Base-by-base conservation (phyloP, 2,329 filamentous ascomycete genomes). In the Pseudocercospora fijiensis region DNA sequence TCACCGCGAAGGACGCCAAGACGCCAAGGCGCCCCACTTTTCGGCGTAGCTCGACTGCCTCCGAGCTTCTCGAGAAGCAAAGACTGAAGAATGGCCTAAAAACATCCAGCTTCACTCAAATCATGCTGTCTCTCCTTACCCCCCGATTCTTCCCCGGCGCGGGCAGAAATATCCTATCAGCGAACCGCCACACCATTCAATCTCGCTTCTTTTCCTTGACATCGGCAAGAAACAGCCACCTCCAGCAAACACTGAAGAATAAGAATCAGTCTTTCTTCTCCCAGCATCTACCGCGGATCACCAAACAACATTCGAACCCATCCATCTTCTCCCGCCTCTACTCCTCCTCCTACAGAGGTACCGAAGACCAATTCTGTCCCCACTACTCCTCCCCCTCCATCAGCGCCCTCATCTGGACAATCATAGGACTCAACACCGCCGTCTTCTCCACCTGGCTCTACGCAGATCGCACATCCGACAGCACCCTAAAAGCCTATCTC, bases 361-460 rank as follows among this genome's bases (percentile, higher is more conserved):
- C n/a, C 55, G 27, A 56, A 20, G n/a, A 8, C 57, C 55, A 53
- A 22, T 60, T 20, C 28, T 43, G n/a, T 33, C 18, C 30, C 27
- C 41, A 55, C 30, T 13, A 33, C 18, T 59, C 56, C 41, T 62
- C 65, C 55, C 37, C 24, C 20, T 49, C 47, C 8, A 58, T 57
- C 22, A 63, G 55, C 28, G 20, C 41, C 5, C 62, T 77, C 28
- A 67, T 79, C 52, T 78, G 75, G 58, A 64, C 69, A 20, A 61
- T 81, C 60, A 76, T 81, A 47, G 76, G 75, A 45, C 41, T 78
- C 67, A 82, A 82, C 64, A 62, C 70, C 20, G 74, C 73, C 58
- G 70, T 82, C 56, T 82, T 76, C 61, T 69, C 65, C 37, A 76
- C 77, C 61, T 77, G 73, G 70, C 61, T 72, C 13, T 79, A 78